Conservation (phyloP, 2,329 filamentous ascomycete genomes). For the Alternaria sp. region DNA sequence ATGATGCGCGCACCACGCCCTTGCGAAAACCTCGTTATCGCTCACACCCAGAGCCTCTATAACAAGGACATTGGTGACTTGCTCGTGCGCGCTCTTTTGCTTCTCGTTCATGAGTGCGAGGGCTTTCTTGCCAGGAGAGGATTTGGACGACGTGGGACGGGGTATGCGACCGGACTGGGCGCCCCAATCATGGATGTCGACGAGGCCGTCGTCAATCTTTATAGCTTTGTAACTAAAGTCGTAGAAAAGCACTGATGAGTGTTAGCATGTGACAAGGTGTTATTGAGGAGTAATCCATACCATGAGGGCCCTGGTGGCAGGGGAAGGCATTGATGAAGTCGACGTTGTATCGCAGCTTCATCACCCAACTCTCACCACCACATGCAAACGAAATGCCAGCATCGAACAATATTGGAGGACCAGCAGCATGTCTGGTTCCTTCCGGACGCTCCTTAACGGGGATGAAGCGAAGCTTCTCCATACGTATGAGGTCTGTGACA, state of each 20-base stretch:
- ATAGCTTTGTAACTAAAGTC: slow-evolving; percentile 69
- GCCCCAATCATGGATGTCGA: slow-evolving; percentile 71
- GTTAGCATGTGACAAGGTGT: slow-evolving; percentile 13
- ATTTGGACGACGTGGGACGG: slow-evolving; percentile 39
- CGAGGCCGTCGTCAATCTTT: slow-evolving; percentile 66
- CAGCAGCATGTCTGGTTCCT: slow-evolving; percentile 30
- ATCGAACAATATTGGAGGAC: slow-evolving; percentile 47
- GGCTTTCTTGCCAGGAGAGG: slow-evolving; percentile 42
- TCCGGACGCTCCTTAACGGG: slow-evolving; percentile 50
- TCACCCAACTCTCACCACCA: slow-evolving; percentile 48
- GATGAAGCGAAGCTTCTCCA: slow-evolving; percentile 70
- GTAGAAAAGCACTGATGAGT: slow-evolving; percentile 66
- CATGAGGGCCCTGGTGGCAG: slow-evolving; percentile 51
- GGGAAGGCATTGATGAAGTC: slow-evolving; percentile 52
- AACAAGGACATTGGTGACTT: slow-evolving; percentile 69
- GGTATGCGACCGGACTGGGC: slow-evolving; percentile 40
- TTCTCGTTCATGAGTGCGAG: slow-evolving; percentile 29
- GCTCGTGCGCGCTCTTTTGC: slow-evolving; percentile 36
- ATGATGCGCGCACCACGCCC: slow-evolving; percentile 80
- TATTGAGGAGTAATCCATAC: slow-evolving; percentile 22
- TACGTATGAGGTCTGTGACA: slow-evolving; percentile 69
- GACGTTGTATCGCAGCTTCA: slow-evolving; percentile 50
- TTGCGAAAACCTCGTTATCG: slow-evolving; percentile 77
- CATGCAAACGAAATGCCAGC: slow-evolving; percentile 51
- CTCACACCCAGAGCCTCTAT: slow-evolving; percentile 75